A percentile compares a stretch with the other conserved stretches of the same genome.
Conservation (phyloP, 2,329 filamentous ascomycete genomes). For the Exophiala bonariae region DNA sequence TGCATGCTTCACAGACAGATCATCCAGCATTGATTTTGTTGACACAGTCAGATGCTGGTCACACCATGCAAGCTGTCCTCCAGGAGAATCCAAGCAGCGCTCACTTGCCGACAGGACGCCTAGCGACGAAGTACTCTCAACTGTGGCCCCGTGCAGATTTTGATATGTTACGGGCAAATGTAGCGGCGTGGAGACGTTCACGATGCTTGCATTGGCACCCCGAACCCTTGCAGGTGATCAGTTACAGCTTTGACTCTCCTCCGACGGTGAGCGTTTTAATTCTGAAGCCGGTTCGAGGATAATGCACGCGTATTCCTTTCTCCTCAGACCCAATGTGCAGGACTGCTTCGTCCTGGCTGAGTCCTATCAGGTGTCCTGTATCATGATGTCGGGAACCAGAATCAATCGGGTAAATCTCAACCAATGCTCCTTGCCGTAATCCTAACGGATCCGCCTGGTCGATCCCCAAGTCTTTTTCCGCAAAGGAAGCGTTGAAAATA, state of each 20-base stretch:
- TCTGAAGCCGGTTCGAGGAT: slow-evolving; percentile 51
- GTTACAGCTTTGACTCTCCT: slow-evolving; percentile 19
- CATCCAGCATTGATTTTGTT: no score
- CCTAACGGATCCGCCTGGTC: slow-evolving; percentile 54
- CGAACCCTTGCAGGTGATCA: no score
- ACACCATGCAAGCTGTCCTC: no score
- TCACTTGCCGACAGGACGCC: no score
- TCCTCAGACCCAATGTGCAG: slow-evolving; percentile 51
- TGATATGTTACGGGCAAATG: no score
- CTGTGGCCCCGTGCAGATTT: no score
- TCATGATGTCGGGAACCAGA: slow-evolving; percentile 62
- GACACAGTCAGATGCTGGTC: no score
- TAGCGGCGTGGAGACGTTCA: neutral
- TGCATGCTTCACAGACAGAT: no score
- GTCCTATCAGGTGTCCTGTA: slow-evolving; percentile 53
- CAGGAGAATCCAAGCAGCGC: no score
- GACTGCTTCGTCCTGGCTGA: slow-evolving; percentile 58
- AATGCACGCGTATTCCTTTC: slow-evolving; percentile 56
- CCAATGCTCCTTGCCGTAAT: slow-evolving; percentile 53
- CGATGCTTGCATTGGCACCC: no score
- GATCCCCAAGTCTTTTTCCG: slow-evolving; percentile 46
- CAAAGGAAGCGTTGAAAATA: slow-evolving; percentile 49
- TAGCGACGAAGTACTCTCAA: no score
- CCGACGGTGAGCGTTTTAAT: slow-evolving; percentile 20
- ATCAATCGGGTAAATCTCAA: slow-evolving; percentile 64